Base-by-base conservation (phyloP, 805 yeast genomes). In the Candida tallmaniae region DNA sequence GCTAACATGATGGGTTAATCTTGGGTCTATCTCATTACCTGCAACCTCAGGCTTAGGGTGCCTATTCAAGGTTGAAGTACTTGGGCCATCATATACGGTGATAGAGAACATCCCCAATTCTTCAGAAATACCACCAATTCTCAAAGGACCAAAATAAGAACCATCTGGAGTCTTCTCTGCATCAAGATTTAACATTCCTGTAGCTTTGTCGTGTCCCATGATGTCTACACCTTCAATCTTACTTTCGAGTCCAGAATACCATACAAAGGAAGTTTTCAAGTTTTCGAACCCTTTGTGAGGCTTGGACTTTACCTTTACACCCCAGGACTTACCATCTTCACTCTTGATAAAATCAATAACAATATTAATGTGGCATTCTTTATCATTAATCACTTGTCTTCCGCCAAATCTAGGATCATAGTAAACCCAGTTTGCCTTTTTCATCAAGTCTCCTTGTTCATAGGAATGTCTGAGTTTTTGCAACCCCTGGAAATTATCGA, bases 331-430 rank as follows among this genome's bases (percentile, higher is more conserved):
- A 3, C 81, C 84, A 36, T 75, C 80, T 6, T 57, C 63, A 31
- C 76, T 72, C 60, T 93, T 93, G 20, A 83, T 83, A 55, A 88
- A 84, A 40, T 82, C 84, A 5, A 85, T 76, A 0, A 76, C 73
- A 25, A 93, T 48, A 35, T 74, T 73, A 4, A 88, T 57, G 35
- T 76, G 76, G 41, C 78, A 73, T 22, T 74, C 83, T 14, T 61
- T 56, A 54, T 93, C 98, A 23, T 67, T 60, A 19, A 93, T 78
- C 2, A 74, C 64, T 51, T 93, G 90, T 40, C 73, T 65, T 0
- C 98, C 98, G 16, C 98, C 98, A 10, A 59, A 32, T 43, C 97
- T 70, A 4, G 96, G 88, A 52, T 93, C 97, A 54, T 83, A 93
- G 23, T 68, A 63, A n/a, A 74, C 68, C 96, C 97, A 93, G 17